Conservation (phyloP, 106 monocot species). For the Apostasia shenzhenica region DNA sequence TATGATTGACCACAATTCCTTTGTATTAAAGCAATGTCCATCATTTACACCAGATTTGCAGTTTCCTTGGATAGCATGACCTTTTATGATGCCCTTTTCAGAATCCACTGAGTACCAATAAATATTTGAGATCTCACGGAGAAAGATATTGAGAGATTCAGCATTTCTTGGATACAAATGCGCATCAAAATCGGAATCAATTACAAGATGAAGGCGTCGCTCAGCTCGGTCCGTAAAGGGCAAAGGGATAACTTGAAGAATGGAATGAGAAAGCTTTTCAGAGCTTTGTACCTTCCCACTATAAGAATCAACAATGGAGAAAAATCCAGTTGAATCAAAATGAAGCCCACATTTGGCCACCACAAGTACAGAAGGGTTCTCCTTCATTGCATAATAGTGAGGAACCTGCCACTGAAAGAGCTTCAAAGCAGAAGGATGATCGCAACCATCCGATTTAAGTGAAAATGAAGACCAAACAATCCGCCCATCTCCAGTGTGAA, state of each 20-base stretch:
- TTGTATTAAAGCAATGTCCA: constrained; percentile 68
- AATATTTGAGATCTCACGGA: constrained; percentile 46
- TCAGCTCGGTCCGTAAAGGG: constrained; percentile 71
- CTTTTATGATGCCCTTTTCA: constrained; percentile 43
- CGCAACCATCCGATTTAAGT: constrained; percentile 42
- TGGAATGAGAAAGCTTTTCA: constrained; percentile 48
- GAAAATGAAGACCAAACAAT: constrained; percentile 87
- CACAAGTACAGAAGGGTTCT: constrained; percentile 88
- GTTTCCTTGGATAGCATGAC: constrained; percentile 50
- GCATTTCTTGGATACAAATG: constrained; percentile 81
- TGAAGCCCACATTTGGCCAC: constrained; percentile 67
- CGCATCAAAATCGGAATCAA: constrained; percentile 59
- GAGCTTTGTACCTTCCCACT: constrained; percentile 64
- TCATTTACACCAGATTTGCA: constrained; percentile 42
- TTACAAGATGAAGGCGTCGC: constrained; percentile 78
- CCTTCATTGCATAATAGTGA: constrained; percentile 84
- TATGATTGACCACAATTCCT: constrained; percentile 81
- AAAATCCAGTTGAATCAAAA: constrained; percentile 42
- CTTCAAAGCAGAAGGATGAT: constrained; percentile 40
- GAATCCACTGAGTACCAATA: constrained; percentile 66
- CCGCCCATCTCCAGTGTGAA: constrained; percentile 98
- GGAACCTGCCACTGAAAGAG: constrained; percentile 87
- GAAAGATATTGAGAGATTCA: constrained; percentile 55
- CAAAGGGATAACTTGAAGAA: constrained; percentile 70
- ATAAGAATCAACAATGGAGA: constrained; percentile 80